These are phyloP conservation scores for Brachypodium distachyon DNA, from an alignment of 202 grass and related monocot species.

Conservation along the genomic window DNA sequence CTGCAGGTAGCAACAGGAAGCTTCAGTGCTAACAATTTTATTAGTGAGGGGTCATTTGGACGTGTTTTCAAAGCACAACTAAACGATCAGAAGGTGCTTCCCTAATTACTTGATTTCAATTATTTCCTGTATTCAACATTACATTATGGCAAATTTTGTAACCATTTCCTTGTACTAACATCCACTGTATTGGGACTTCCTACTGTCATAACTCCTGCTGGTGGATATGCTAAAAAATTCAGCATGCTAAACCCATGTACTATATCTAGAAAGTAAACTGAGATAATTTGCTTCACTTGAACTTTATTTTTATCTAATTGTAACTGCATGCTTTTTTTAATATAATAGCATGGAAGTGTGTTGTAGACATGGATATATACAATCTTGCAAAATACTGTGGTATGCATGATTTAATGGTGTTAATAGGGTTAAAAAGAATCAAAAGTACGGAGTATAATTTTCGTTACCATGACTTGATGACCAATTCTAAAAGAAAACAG, in stretches of 20 bases:
- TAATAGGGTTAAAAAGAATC: neutral
- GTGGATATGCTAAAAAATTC: neutral
- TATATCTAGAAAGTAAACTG: neutral
- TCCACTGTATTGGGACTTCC: neutral
- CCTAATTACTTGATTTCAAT: conserved; percentile 3
- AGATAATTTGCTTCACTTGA: neutral
- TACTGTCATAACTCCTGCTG: neutral
- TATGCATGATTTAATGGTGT: neutral
- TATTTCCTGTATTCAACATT: neutral
- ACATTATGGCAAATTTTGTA: neutral
- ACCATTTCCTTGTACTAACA: neutral
- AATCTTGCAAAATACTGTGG: neutral
- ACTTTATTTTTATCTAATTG: neutral
- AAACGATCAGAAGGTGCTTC: conserved; percentile 65
- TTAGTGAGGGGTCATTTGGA: conserved; percentile 80
- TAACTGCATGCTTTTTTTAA: neutral
- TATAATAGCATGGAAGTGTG: neutral
- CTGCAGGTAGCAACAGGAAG: conserved; percentile 84
- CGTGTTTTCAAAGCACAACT: conserved; percentile 75
- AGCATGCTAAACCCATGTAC: neutral
- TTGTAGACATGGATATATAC: neutral
- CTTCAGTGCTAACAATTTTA: conserved; percentile 74
- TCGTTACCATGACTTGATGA: neutral
- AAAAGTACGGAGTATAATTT: too few relatives aligned
- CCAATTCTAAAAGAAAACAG: neutral